phyloP scores from a whole-genome alignment of 768 basidiomycete species.

The Lentinula raphanica region DNA sequence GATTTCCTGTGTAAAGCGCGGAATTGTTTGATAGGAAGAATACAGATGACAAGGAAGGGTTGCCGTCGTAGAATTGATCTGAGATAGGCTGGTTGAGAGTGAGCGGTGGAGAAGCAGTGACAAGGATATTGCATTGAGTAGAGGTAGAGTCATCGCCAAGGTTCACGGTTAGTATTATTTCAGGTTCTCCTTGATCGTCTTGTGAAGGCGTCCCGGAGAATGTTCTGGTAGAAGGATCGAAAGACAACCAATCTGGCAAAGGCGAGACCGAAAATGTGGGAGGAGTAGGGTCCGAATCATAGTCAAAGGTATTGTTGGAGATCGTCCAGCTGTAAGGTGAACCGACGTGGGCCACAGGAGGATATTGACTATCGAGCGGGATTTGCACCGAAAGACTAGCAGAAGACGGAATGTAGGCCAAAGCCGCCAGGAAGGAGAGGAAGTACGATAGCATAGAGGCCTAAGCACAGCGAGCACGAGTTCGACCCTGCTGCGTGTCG shows the following conservation, averaged over 20 bases:
- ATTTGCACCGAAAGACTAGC: constrained; percentile 48
- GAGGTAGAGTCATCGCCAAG: constrained; percentile 48
- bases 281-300: constrained; percentile 35
- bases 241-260: constrained; percentile 75
- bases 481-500: constrained; percentile 29
- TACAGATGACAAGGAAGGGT: constrained; percentile 70
- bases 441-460: constrained; percentile 45
- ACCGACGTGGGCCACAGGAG: constrained; percentile 67
- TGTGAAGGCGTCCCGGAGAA: constrained; percentile 66
- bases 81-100: constrained; percentile 46
- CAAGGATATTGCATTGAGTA: constrained; percentile 50
- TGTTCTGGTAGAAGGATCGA: constrained; percentile 53
- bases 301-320: constrained; percentile 59
- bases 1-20: constrained; percentile 43
- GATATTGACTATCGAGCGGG: constrained; percentile 69
- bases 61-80: constrained; percentile 56
- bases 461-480: constrained; percentile 7
- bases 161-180: constrained; percentile 59
- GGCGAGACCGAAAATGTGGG: constrained; percentile 43
- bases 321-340: constrained; percentile 67
- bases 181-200: constrained; percentile 56
- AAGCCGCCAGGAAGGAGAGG: constrained; percentile 48
- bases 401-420: constrained; percentile 31
- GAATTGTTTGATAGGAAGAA: constrained; percentile 59
- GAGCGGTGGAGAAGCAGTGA: constrained; percentile 50